Evolutionary conservation across 202 grass and related monocot species (phyloP).

Genomic region (Cymbopogon flexuosus): DNA sequence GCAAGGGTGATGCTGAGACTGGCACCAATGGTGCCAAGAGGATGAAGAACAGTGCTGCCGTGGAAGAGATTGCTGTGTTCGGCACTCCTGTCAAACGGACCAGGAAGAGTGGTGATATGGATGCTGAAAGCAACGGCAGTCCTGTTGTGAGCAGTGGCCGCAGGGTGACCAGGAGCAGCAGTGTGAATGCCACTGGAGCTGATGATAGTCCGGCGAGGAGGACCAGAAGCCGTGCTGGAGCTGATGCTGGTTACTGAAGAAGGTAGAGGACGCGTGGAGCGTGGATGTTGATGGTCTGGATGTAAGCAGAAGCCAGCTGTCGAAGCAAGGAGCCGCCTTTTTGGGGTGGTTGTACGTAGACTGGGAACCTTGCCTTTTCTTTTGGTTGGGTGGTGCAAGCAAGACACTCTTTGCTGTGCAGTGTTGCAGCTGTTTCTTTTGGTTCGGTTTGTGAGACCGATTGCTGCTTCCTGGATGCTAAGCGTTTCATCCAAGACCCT

Average conservation of each 20-base stretch:
- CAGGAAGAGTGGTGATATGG: conserved; percentile 15
- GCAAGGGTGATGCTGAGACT: neutral
- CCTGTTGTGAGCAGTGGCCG: conserved; percentile 24
- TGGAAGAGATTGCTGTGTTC: neutral
- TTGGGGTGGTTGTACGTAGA: conserved; percentile 20
- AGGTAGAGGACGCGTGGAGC: neutral
- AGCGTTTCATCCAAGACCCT: neutral
- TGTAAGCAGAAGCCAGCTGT: neutral
- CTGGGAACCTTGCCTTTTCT: conserved; percentile 1
- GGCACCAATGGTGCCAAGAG: conserved; percentile 1
- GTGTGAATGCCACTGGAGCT: neutral
- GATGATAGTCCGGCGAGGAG: conserved; percentile 30
- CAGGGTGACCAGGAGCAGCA: conserved; percentile 3
- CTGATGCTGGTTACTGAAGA: conserved; percentile 32
- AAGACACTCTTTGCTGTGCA: neutral
- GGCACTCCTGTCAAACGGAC: neutral
- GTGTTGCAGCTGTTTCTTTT: neutral
- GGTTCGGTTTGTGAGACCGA: neutral
- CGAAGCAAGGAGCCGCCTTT: neutral
- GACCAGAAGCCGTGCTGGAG: conserved; percentile 8
- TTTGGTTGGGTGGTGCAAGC: neutral
- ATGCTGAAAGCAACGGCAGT: neutral
- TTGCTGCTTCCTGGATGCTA: neutral
- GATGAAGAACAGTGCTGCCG: neutral
- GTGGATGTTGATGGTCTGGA: neutral